Conservation (phyloP, 106 monocot species). For the Chionographis japonica region DNA sequence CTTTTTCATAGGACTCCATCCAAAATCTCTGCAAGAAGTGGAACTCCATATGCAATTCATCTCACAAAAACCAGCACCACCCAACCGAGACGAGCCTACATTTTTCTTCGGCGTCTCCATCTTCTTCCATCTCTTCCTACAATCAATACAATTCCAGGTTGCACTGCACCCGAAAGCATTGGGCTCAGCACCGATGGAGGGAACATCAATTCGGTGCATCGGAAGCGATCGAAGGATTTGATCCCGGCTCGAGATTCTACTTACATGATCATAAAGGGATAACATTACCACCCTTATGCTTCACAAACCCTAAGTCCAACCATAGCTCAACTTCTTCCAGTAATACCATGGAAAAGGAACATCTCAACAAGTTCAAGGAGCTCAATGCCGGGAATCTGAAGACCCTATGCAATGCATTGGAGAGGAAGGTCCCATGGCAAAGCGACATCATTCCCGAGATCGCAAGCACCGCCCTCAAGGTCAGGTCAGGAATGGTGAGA, state of each 20-base stretch:
- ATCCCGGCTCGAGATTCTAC: background rate
- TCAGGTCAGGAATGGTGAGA: conserved; percentile 58
- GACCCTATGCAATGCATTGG: conserved; percentile 50
- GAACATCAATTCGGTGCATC: conserved; percentile 20
- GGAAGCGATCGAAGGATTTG: background rate
- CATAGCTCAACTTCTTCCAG: conserved; percentile 36
- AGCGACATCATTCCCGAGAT: conserved; percentile 64
- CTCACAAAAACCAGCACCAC: conserved; percentile 20
- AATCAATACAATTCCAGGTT: conserved; percentile 17
- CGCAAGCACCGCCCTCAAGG: conserved; percentile 54
- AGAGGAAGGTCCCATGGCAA: conserved; percentile 48
- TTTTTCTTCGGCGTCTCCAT: conserved; percentile 31
- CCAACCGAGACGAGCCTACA: conserved; percentile 30
- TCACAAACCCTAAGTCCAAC: conserved; percentile 18
- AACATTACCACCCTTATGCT: background rate
- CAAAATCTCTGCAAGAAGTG: conserved; percentile 35
- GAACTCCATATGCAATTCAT: conserved; percentile 33
- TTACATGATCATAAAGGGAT: background rate
- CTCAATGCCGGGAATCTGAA: conserved; percentile 71
- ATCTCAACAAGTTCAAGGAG: conserved; percentile 53
- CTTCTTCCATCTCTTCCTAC: conserved; percentile 36
- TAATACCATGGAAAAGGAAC: conserved; percentile 37
- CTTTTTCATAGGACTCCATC: conserved; percentile 7
- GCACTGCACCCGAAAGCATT: conserved; percentile 11
- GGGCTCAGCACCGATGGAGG: conserved; percentile 21